phyloP scores from a whole-genome alignment of 1,284 basidiomycete genomes.

The Mycosarcoma mackinlayi region DNA sequence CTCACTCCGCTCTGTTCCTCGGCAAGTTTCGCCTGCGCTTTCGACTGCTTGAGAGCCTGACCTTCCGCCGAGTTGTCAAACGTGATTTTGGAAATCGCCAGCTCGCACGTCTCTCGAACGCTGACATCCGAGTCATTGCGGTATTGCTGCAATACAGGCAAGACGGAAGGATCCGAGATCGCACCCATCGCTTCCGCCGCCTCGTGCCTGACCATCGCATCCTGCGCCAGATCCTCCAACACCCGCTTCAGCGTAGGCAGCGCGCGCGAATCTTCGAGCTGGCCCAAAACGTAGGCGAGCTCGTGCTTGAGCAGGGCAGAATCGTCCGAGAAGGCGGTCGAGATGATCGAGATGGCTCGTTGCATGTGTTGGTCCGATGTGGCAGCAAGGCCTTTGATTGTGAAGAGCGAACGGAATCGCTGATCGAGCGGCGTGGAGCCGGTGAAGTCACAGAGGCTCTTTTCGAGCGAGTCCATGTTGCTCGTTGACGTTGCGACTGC shows the following conservation, averaged over 20 bases:
- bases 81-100: conserved; percentile 93
- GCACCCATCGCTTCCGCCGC: conserved; percentile 98
- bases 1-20: conserved; percentile 27
- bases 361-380: conserved; percentile 49
- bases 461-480: conserved; percentile 53
- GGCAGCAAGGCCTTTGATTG: conserved; percentile 81
- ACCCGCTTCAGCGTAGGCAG: conserved; percentile 83
- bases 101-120: conserved; percentile 96
- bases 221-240: conserved; percentile 78
- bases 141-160: conserved; percentile 81
- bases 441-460: conserved; percentile 67
- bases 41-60: conserved; percentile 60
- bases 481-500: conserved; percentile 19
- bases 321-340: conserved; percentile 84
- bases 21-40: conserved; percentile 21
- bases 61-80: conserved; percentile 77
- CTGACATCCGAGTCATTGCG: conserved; percentile 79
- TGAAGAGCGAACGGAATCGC: conserved; percentile 91
- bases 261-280: conserved; percentile 81
- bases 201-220: conserved; percentile 99
- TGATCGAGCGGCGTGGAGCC: conserved; percentile 83
- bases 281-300: conserved; percentile 94
- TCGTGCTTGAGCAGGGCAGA: conserved; percentile 96
- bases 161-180: conserved; percentile 78
- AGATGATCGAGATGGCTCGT: conserved; percentile 82